phyloP scores from a whole-genome alignment of 2,329 filamentous ascomycete genomes.

The Alternaria hordeiaustralica region DNA sequence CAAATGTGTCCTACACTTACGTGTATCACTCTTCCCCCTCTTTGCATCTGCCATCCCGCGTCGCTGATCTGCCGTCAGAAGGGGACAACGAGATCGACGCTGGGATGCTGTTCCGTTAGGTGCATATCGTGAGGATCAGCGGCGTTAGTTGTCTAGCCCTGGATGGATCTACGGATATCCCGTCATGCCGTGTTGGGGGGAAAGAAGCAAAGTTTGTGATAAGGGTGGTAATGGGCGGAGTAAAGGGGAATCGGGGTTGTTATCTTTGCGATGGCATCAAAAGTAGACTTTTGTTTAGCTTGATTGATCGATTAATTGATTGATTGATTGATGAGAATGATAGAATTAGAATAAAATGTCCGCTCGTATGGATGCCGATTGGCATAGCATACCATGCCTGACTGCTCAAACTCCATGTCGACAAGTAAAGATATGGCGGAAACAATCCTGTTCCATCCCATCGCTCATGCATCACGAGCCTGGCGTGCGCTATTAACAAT shows the following conservation, averaged over 20 bases:
- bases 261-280: background rate
- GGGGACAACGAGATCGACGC: background rate
- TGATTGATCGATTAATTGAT: background rate
- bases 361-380: background rate
- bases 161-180: background rate
- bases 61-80: background rate
- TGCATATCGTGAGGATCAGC: background rate
- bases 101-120: background rate
- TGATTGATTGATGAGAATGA: background rate
- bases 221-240: background rate
- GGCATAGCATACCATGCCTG: background rate
- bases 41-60: background rate
- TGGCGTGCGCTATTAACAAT: background rate
- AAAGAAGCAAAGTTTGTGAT: background rate
- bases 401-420: background rate
- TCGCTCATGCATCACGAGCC: background rate
- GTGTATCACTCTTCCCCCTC: background rate
- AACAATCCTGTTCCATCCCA: background rate
- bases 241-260: background rate
- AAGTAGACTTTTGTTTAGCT: background rate
- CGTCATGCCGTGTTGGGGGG: background rate
- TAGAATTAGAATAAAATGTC: background rate
- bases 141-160: background rate
- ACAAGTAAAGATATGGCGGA: background rate
- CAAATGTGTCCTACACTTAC: background rate